phyloP scores from a whole-genome alignment of 257 asterid species.

The Rubia yunnanensis region DNA sequence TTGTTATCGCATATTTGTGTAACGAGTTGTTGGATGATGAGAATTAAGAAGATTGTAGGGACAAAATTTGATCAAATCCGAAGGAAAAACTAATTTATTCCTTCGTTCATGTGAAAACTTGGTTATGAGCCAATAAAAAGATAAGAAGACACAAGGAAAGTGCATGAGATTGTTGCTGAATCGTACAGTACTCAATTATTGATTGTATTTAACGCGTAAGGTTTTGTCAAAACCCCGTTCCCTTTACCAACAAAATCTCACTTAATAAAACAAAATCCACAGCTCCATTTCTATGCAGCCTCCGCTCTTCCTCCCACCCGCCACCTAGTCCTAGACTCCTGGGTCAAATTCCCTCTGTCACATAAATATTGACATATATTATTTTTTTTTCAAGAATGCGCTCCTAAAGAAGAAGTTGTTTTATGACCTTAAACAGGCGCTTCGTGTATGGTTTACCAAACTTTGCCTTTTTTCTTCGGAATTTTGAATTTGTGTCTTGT shows the following conservation, averaged over 20 bases:
- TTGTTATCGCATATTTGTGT: no score
- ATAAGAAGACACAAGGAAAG: background rate
- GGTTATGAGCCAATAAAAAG: background rate
- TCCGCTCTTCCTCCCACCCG: background rate
- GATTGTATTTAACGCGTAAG: background rate
- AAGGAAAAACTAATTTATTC: background rate
- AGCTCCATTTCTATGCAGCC: background rate
- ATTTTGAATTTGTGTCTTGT: no score
- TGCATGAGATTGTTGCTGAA: background rate
- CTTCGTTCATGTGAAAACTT: background rate
- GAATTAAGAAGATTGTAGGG: no score
- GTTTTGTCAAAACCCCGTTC: background rate
- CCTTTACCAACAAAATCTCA: background rate
- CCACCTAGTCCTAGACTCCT: no score
- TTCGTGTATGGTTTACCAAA: no score
- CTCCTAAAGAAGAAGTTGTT: no score
- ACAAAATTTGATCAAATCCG: background rate
- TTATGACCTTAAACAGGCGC: no score
- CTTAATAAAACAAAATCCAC: background rate
- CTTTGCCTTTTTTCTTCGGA: no score
- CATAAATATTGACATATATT: no score
- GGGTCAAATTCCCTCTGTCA: no score
- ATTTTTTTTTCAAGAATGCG: no score
- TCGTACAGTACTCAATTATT: background rate
- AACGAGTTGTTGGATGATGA: no score